A percentile compares a stretch with the other conserved stretches of the same genome.
Conservation (phyloP, 345 rosid species). For the Ailanthus altissimus region DNA sequence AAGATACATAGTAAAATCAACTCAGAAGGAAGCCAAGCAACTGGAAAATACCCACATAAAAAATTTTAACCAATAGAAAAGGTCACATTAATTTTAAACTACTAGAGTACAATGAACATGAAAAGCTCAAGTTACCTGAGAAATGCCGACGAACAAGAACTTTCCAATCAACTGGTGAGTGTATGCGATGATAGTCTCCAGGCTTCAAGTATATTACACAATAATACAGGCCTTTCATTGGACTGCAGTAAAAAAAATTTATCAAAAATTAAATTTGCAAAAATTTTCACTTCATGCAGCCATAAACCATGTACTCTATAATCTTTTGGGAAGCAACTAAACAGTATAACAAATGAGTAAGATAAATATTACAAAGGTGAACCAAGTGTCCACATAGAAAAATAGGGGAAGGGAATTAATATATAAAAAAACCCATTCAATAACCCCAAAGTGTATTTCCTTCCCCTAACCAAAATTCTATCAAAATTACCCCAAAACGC, state of each 20-base stretch:
- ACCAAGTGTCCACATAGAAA: too few species aligned
- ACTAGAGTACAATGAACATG: conserved; percentile 5
- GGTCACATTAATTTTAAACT: neutral
- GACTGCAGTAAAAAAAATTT: conserved; percentile 75
- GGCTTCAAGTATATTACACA: conserved; percentile 91
- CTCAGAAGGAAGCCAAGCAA: neutral
- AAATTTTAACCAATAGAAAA: neutral
- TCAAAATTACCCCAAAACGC: too few species aligned
- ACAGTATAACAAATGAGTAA: too few species aligned
- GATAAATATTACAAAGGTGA: too few species aligned
- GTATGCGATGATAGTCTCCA: conserved; percentile 93
- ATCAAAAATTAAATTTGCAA: neutral
- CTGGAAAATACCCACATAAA: neutral
- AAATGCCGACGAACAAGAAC: conserved; percentile 82
- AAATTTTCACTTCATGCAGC: neutral
- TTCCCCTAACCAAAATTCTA: too few species aligned
- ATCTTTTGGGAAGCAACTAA: too few species aligned
- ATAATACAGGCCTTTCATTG: conserved; percentile 85
- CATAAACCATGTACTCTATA: conserved; percentile 10
- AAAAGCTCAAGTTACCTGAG: conserved; percentile 56
- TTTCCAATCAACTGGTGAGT: conserved; percentile 94
- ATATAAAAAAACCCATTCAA: too few species aligned
- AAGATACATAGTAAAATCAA: neutral
- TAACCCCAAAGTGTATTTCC: too few species aligned
- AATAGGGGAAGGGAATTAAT: too few species aligned